Evolutionary conservation across 805 yeast genomes (phyloP), one percentile per base, ranked within the genome.

Genomic region (Starmerella vitae): DNA sequence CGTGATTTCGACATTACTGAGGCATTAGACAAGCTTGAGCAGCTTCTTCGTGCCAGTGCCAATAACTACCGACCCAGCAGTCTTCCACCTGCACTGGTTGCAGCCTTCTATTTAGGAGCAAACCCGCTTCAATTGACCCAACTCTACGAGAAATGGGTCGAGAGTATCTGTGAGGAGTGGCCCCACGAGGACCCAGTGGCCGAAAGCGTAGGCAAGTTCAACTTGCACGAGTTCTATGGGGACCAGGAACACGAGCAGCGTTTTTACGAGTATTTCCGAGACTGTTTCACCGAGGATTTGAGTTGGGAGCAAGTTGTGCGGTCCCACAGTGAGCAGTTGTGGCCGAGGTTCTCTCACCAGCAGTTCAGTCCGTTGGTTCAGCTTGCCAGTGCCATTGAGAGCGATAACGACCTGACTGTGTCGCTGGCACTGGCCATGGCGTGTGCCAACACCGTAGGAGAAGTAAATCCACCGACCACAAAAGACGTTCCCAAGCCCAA

Each of bases 151-250:
- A 39, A 42, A 14, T 46, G 49, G 18, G 41, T 39, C 8, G 48
- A 51, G 12, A 33, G 40, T 20, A 14, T 43, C 3, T 47, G 58
- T 24, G 51, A 39, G 9, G 43, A 29, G 6, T 62, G 66, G 65
- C 52, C 58, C n/a, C 64, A 61, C 27, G 65, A 61, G 35, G 50
- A 52, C 30, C 65, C 66, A 0, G 49, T 51, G 12, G 67, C 58
- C 26, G 61, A 63, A 18, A 58, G 63, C 15, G 39, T 52, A 2
- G 50, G 53, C 0, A 54, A 49, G 31, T 55, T 51, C 26, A 61
- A 60, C 19, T 53, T 64, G 46, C 38, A 42, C 13, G 51, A 53
- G 17, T 54, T 48, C 27, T 44, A 47, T 20, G 64, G 65, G n/a
- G 39, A 59, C 13, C 39, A 39, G 38, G 38, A 41, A 36, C 58